Evolutionary conservation across 1,139 yeast genomes (phyloP).

Genomic region (Candida sanyaensis): DNA sequence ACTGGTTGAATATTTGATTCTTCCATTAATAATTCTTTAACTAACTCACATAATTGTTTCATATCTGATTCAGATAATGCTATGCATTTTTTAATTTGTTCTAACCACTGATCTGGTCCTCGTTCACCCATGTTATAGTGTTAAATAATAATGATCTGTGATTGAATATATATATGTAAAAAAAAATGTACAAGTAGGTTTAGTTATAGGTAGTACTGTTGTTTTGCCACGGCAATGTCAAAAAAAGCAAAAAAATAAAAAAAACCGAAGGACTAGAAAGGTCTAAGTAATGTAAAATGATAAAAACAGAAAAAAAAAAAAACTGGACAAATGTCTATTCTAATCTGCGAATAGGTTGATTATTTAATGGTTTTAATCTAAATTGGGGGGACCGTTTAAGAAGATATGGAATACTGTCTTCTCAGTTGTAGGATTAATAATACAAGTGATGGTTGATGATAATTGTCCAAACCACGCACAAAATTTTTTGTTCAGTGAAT

Average conservation of each 20-base stretch:
- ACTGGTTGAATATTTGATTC: conserved; percentile 96
- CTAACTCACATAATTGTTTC: conserved; percentile 95
- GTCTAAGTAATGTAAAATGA: background rate
- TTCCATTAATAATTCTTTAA: conserved; percentile 72
- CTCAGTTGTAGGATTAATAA: background rate
- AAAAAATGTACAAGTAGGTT: background rate
- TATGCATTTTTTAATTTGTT: conserved; percentile 86
- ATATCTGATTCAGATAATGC: conserved; percentile 89
- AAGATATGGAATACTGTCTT: too few relatives aligned
- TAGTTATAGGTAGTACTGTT: background rate
- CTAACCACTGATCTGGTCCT: conserved; percentile 97
- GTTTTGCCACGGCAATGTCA: conserved; percentile 3
- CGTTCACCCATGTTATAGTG: conserved; percentile 58
- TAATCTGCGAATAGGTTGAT: background rate
- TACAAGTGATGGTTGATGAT: background rate
- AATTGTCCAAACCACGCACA: background rate
- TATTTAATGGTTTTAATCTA: background rate
- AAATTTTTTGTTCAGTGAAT: background rate
- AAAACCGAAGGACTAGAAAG: background rate
- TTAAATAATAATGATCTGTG: background rate
- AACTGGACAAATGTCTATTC: background rate
- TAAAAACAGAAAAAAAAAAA: background rate
- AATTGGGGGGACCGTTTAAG: too few relatives aligned
- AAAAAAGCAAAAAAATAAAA: background rate
- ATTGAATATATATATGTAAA: background rate